These are phyloP conservation scores for Berkeleyomyces basicola DNA, from an alignment of 2,329 filamentous ascomycete genomes.

Conservation along the genomic window DNA sequence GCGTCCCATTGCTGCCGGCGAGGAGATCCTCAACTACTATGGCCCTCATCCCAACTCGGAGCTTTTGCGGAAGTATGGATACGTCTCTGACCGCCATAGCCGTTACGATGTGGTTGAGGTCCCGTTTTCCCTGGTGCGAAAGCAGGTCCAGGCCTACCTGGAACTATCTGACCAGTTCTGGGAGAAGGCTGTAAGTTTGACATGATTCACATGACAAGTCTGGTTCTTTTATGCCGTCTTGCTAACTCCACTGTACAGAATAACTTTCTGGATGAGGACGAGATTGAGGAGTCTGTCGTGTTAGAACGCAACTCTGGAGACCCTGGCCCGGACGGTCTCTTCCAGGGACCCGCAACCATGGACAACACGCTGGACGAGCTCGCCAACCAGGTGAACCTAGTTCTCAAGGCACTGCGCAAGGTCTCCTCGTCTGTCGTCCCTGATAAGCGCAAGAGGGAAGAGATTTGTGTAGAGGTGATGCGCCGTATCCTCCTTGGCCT, in stretches of 20 bases:
- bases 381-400: slow-evolving; percentile 32
- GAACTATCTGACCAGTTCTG: slow-evolving; percentile 23
- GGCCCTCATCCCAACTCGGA: slow-evolving; percentile 72
- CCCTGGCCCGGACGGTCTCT: slow-evolving; percentile 31
- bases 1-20: slow-evolving; percentile 48
- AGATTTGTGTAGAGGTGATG: slow-evolving; percentile 27
- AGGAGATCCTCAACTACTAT: slow-evolving; percentile 80
- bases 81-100: slow-evolving; percentile 62
- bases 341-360: slow-evolving; percentile 24
- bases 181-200: slow-evolving; percentile 27
- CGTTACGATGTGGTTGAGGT: slow-evolving; percentile 74
- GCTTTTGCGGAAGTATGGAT: slow-evolving; percentile 69
- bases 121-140: slow-evolving; percentile 40
- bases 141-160: slow-evolving; percentile 26
- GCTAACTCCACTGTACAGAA: slow-evolving; percentile 18
- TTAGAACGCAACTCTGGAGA: slow-evolving; percentile 40
- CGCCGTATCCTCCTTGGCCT: slow-evolving; percentile 23
- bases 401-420: slow-evolving; percentile 34
- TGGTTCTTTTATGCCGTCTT: background rate
- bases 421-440: slow-evolving; percentile 25
- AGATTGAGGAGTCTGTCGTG: slow-evolving; percentile 61
- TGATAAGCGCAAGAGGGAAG: slow-evolving; percentile 34
- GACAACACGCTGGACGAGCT: slow-evolving; percentile 33
- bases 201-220: background rate
- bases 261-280: slow-evolving; percentile 40